A percentile compares a stretch with the other conserved stretches of the same genome.
phyloP scores from a whole-genome alignment of 2,329 filamentous ascomycete genomes.

The Sporothrix protearum region DNA sequence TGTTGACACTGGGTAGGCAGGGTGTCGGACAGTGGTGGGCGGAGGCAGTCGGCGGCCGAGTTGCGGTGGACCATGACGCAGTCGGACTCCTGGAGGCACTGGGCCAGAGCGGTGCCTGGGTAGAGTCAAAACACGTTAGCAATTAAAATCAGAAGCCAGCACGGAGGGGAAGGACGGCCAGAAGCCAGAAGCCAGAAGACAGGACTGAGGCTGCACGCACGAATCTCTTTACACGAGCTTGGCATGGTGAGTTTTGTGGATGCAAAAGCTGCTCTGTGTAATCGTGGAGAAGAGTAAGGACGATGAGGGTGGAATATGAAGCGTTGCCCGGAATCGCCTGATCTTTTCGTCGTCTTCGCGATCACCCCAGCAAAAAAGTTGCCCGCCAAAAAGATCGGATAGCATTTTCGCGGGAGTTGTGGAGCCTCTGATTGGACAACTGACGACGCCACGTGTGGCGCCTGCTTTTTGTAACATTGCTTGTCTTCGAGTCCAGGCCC shows the following conservation, averaged over 20 bases:
- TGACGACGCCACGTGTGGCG: constrained; percentile 13
- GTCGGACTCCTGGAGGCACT: constrained; percentile 94
- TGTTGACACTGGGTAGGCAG: constrained; percentile 88
- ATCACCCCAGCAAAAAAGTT: constrained; percentile 8
- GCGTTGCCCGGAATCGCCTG: constrained; percentile 13
- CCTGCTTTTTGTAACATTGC: not conserved
- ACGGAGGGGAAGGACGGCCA: not conserved
- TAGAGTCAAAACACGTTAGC: not conserved
- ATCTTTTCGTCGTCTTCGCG: not conserved
- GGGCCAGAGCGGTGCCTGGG: constrained; percentile 81
- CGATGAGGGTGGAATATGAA: not conserved
- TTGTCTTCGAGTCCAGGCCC: not conserved
- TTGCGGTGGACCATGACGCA: constrained; percentile 93
- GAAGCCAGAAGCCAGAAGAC: not conserved
- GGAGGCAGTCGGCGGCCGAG: constrained; percentile 81
- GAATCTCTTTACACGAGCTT: constrained; percentile 93
- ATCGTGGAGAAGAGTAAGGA: not conserved
- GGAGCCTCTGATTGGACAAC: not conserved
- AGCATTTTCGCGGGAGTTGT: not conserved
- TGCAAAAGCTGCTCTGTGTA: not conserved
- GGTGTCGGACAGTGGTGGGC: constrained; percentile 72
- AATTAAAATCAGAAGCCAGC: too few relatives aligned
- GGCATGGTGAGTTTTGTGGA: constrained; percentile 54
- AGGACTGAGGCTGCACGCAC: constrained; percentile 51
- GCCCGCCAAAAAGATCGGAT: too few relatives aligned